Evolutionary conservation across 73 alveolate species (phyloP).

Genomic region (Halteria grandinella): DNA sequence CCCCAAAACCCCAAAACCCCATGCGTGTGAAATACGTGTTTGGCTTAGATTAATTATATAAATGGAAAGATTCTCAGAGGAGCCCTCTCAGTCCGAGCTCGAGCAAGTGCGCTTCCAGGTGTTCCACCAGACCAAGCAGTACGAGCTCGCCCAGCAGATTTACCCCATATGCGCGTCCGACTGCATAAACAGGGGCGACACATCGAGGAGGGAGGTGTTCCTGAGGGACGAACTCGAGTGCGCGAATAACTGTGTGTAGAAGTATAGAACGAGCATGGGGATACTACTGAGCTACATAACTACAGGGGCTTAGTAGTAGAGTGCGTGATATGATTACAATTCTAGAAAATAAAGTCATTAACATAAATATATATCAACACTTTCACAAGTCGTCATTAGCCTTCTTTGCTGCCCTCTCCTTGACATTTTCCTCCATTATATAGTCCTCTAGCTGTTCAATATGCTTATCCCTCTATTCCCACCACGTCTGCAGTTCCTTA

Average conservation of each 20-base stretch:
- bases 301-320: neutral
- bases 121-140: neutral
- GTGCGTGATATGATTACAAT: neutral
- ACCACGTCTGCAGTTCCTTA: constrained; percentile 32
- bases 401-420: constrained; percentile 7
- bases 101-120: neutral
- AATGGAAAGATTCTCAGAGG: neutral
- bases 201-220: neutral
- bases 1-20: too few relatives aligned
- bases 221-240: neutral
- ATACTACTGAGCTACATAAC: neutral
- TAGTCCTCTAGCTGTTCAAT: constrained; percentile 41
- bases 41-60: too few relatives aligned
- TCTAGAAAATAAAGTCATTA: neutral
- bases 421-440: constrained; percentile 40
- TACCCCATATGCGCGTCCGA: constrained; percentile 8
- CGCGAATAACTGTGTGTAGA: neutral
- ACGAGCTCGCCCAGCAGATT: neutral
- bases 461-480: constrained; percentile 49
- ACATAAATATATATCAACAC: neutral
- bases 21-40: too few relatives aligned
- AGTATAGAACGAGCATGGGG: constrained; percentile 4
- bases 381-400: neutral
- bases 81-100: neutral
- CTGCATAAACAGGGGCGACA: neutral